phyloP scores from a whole-genome alignment of 1,284 basidiomycete species.

The Tilletiopsis washingtonensis region DNA sequence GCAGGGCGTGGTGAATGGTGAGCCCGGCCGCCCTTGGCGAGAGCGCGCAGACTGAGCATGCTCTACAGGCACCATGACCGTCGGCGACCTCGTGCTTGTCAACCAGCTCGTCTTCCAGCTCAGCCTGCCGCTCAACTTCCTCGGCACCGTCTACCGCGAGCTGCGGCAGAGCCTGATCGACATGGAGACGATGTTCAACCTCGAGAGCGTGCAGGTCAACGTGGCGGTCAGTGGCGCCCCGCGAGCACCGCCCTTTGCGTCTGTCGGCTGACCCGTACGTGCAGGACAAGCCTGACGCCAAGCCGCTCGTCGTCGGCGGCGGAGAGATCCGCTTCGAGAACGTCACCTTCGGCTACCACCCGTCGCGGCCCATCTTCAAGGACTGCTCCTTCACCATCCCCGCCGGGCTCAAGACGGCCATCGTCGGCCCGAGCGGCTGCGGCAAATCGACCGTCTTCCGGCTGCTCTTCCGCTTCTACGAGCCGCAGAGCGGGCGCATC shows the following conservation, averaged over 20 bases:
- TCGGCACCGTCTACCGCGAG: slow-evolving; percentile 94
- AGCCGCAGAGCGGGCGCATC: slow-evolving; percentile 71
- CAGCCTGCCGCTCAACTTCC: slow-evolving; percentile 88
- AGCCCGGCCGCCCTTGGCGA: slow-evolving; percentile 15
- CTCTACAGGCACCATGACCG: slow-evolving; percentile 77
- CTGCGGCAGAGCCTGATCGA: slow-evolving; percentile 88
- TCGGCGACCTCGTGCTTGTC: slow-evolving; percentile 96
- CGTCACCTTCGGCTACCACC: slow-evolving; percentile 83
- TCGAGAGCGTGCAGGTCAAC: slow-evolving; percentile 73
- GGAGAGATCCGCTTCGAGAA: slow-evolving; percentile 89
- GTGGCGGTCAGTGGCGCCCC: slow-evolving; percentile 55
- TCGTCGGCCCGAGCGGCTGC: slow-evolving; percentile 92
- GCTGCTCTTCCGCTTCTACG: slow-evolving; percentile 88
- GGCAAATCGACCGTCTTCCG: slow-evolving; percentile 97
- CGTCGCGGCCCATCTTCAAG: slow-evolving; percentile 79
- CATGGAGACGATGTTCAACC: slow-evolving; percentile 90
- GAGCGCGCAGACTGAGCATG: background rate
- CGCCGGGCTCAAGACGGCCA: slow-evolving; percentile 87
- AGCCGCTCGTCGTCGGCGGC: slow-evolving; percentile 62
- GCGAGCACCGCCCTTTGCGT: background rate
- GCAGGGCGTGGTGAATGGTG: slow-evolving; percentile 83
- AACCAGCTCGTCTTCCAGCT: slow-evolving; percentile 99
- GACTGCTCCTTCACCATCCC: slow-evolving; percentile 73
- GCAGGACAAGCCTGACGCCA: slow-evolving; percentile 63
- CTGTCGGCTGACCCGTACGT: background rate